A percentile compares a stretch with the other conserved stretches of the same genome.
Conservation (phyloP, 2,329 filamentous ascomycete genomes). For the Ceratocystis albifundus region DNA sequence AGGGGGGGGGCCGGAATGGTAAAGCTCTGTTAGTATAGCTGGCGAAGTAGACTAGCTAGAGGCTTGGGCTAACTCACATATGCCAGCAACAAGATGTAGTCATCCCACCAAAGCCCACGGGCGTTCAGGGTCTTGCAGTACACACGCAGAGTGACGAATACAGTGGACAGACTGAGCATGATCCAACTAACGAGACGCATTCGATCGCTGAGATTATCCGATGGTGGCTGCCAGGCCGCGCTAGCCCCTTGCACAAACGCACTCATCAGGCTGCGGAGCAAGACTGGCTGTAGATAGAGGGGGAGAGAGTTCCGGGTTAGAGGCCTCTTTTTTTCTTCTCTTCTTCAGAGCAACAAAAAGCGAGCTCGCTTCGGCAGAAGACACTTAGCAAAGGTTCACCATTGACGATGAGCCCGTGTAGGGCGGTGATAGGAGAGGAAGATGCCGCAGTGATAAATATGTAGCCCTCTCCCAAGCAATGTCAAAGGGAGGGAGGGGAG, state of each 20-base stretch:
- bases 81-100: slow-evolving; percentile 26
- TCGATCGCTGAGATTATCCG: slow-evolving; percentile 21
- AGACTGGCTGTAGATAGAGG: not conserved
- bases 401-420: not conserved
- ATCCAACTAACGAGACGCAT: slow-evolving; percentile 25
- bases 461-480: not conserved
- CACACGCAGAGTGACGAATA: slow-evolving; percentile 25
- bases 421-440: not conserved
- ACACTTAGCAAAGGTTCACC: not conserved
- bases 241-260: slow-evolving; percentile 15
- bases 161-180: slow-evolving; percentile 23
- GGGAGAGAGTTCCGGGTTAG: not conserved
- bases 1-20: not conserved
- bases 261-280: slow-evolving; percentile 12
- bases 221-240: not conserved
- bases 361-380: not conserved
- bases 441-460: not conserved
- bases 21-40: not conserved
- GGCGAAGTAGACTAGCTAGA: not conserved
- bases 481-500: not conserved
- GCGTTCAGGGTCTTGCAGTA: slow-evolving; percentile 27
- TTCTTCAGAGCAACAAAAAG: not conserved
- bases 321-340: too few relatives aligned
- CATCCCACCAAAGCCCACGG: slow-evolving; percentile 28
- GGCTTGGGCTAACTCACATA: slow-evolving; percentile 26